Evolutionary conservation across 2,329 filamentous ascomycete species (phyloP), one percentile per base, ranked within the genome.

Genomic region (Sporothrix protearum): DNA sequence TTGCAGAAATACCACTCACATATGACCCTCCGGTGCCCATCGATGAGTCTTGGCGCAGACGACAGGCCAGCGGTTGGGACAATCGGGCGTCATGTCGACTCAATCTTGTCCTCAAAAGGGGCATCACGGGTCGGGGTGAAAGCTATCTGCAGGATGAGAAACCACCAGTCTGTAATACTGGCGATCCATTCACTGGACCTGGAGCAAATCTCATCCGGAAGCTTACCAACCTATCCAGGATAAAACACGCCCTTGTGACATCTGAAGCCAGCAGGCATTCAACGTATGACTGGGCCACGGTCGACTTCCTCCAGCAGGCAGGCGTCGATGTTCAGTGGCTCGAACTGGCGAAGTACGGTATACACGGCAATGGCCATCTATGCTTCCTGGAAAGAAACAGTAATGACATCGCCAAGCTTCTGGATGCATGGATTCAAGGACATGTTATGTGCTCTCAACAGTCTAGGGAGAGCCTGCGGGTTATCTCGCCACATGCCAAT

Each of bases 291-390:
- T 84, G 85, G 77, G 87, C 85, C 47, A 87, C 84, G 0, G 82
- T 85, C 1, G 73, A 77, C 14, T 89, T 85, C 76, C 76, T 89
- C 75, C 75, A 77, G 69, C 87, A 89, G 75, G 85, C 83, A 1
- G 86, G 87, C 0, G 81, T 84, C 0, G 72, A 75, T 0, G 80
- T 82, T 0, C 79, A 84, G 2, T 83, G 82, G 78, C 74, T 86
- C 47, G 78, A 81, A 67, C 78, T 89, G 59, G 81, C 79, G 0
- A 77, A 83, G 0, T 71, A 79, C 0, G 81, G 81, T 0, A 82
- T 88, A 1, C 76, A 78, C 28, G 87, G 87, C 0, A 89, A 89
- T 72, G 86, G 85, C 0, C 86, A 88, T 75, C 81, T 88, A 72
- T 81, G 85, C 78, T 86, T 86, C 61, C 75, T 88, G 45, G 86